phyloP scores from a whole-genome alignment of 2,329 filamentous ascomycete genomes.

The Coniella lustricola region DNA sequence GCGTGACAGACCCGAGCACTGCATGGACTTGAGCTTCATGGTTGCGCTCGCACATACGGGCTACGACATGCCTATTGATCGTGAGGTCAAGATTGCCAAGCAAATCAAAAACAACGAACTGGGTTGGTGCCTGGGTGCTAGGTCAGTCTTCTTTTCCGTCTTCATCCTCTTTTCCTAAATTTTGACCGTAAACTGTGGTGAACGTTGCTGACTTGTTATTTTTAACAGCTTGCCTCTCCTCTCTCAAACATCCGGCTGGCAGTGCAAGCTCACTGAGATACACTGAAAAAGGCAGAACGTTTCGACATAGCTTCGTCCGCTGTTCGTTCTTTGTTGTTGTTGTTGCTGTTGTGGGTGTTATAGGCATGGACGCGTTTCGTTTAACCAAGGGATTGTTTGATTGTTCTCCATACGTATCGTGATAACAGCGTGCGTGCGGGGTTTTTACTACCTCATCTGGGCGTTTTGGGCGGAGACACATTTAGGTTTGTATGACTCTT shows the following conservation, averaged over 20 bases:
- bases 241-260: constrained; percentile 76
- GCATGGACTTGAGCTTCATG: constrained; percentile 96
- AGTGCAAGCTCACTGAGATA: constrained; percentile 76
- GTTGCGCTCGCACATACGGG: constrained; percentile 85
- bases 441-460: neutral
- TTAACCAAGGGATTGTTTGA: neutral
- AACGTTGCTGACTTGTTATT: neutral
- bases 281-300: constrained; percentile 34
- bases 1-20: constrained; percentile 76
- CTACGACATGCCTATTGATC: constrained; percentile 94
- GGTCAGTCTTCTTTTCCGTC: constrained; percentile 53
- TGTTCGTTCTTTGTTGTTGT: too few species aligned
- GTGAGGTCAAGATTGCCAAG: constrained; percentile 97
- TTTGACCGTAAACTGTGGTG: too few species aligned
- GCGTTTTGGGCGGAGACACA: neutral
- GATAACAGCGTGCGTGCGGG: neutral
- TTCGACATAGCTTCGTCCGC: constrained; percentile 11
- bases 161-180: neutral
- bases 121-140: constrained; percentile 95
- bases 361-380: too few species aligned
- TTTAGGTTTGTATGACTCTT: neutral
- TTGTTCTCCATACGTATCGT: neutral
- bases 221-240: constrained; percentile 68
- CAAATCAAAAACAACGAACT: constrained; percentile 96
- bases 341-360: too few species aligned